Base-by-base conservation (phyloP, 1,284 basidiomycete species). In the Pulveroboletus sp. region DNA sequence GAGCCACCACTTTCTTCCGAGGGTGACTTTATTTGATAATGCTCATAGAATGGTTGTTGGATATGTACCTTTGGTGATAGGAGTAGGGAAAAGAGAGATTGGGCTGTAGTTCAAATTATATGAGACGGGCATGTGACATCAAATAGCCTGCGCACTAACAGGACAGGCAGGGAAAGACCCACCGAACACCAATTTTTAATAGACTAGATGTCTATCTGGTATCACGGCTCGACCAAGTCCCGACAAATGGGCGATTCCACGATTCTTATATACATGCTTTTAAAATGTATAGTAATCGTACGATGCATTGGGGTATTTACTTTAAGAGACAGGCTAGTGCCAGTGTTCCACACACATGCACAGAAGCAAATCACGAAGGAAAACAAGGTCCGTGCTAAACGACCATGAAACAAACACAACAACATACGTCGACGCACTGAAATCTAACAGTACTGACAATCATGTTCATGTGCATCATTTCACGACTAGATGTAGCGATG, bases 341-440 rank as follows among this genome's bases (percentile, higher is more conserved):
- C 50, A 65, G 64, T 57, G 68, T 53, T 66, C 65, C 64, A 66
- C 66, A 65, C 66, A 67, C 52, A 33, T 11, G 49, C 55, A 62
- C 54, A 56, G 40, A 47, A 49, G 39, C 33, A 47, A 40, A 29
- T 42, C 36, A 18, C 14, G 11, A 35, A 46, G 20, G 7, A 26
- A 58, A 42, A 22, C 8, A 28, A 26, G 2, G 65, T 70, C 64
- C 64, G 14, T 42, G 51, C 43, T 18, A 55, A 48, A 52, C 54
- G 42, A 15, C 24, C 33, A 44, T 24, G 55, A 50, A 66, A 58
- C 10, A 33, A 17, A 31, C 33, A 43, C 29, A 39, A 43, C 24
- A 10, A 35, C 28, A 24, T 11, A 24, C 9, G 31, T 26, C 52
- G 3, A 54, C 40, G n/a, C 26, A 45, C 54, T 17, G 38, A 28